These are phyloP conservation scores for Trichoderma cornu-damae DNA, from an alignment of 2,329 filamentous ascomycete genomes.

Conservation along the genomic window DNA sequence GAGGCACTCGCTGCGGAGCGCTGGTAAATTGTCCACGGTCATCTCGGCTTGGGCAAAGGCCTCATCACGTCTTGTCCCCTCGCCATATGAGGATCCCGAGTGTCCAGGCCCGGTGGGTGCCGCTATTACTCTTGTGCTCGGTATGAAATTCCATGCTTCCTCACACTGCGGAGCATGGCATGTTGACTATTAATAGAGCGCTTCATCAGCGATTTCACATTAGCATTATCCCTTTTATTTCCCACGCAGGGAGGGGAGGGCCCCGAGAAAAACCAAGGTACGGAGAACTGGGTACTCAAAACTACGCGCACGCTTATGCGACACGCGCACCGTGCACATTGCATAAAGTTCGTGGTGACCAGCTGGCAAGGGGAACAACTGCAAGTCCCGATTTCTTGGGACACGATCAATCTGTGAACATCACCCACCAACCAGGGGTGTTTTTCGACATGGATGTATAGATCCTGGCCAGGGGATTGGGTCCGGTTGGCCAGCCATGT, in stretches of 20 bases:
- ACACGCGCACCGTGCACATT: not conserved
- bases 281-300: not conserved
- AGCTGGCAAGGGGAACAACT: not conserved
- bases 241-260: not conserved
- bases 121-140: not conserved
- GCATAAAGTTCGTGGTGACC: not conserved
- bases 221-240: not conserved
- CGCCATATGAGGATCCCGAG: not conserved
- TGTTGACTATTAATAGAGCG: not conserved
- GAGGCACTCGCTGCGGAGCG: too few relatives aligned
- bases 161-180: not conserved
- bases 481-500: constrained; percentile 12
- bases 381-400: constrained; percentile 16
- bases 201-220: not conserved
- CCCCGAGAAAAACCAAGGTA: not conserved
- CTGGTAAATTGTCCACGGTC: not conserved
- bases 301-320: not conserved
- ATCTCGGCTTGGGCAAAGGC: not conserved
- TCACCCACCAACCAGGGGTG: not conserved
- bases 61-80: not conserved
- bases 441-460: not conserved
- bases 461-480: constrained; percentile 14
- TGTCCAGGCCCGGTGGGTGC: not conserved
- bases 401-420: constrained; percentile 13
- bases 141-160: not conserved